Conservation (phyloP, 345 rosid genomes). For the Abelmoschus esculentus region DNA sequence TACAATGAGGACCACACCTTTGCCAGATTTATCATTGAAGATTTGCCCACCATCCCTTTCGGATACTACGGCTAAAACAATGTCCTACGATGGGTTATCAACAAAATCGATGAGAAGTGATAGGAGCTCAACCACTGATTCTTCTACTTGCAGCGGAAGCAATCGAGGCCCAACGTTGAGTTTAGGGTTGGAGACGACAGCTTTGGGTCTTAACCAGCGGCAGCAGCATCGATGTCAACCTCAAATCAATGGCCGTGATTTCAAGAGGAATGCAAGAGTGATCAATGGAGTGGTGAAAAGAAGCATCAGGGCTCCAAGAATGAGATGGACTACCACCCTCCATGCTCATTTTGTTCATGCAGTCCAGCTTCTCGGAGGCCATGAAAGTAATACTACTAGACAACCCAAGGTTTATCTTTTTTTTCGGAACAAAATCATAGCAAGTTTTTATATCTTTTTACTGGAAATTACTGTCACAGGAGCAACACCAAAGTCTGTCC, state of each 20-base stretch:
- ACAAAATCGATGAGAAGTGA: slow-evolving; percentile 32
- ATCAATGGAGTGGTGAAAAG: slow-evolving; percentile 43
- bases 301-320: slow-evolving; percentile 84
- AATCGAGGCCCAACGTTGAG: slow-evolving; percentile 47
- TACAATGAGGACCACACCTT: slow-evolving; percentile 25
- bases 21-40: slow-evolving; percentile 84
- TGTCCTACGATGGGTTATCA: slow-evolving; percentile 14
- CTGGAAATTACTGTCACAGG: slow-evolving; percentile 32
- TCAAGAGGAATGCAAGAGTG: slow-evolving; percentile 62
- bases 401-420: neutral
- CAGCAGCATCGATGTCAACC: slow-evolving; percentile 38
- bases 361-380: slow-evolving; percentile 99
- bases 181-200: slow-evolving; percentile 50
- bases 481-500: slow-evolving; percentile 93
- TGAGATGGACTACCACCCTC: slow-evolving; percentile 95
- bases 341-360: slow-evolving; percentile 94
- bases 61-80: slow-evolving; percentile 16
- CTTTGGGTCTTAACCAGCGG: slow-evolving; percentile 23
- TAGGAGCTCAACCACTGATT: slow-evolving; percentile 57
- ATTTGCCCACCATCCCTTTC: slow-evolving; percentile 62
- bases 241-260: slow-evolving; percentile 57
- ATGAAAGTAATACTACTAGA: slow-evolving; percentile 51
- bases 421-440: neutral
- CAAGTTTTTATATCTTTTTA: neutral
- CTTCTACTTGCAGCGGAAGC: slow-evolving; percentile 61